Base-by-base conservation (phyloP, 1,139 yeast genomes). In the Lodderomyces metapsilosis region DNA sequence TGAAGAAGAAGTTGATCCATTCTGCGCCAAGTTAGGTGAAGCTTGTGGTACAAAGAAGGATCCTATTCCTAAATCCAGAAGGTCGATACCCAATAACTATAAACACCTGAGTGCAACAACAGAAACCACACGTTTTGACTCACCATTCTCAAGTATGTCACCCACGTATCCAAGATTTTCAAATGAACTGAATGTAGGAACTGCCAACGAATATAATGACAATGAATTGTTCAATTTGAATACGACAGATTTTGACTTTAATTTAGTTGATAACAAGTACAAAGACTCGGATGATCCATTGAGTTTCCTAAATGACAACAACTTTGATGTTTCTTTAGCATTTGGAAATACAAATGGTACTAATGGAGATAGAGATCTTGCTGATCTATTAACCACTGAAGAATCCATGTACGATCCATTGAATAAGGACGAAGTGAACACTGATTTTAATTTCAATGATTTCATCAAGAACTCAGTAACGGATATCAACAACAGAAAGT, bases 41-140 rank as follows among this genome's bases (percentile, higher is more conserved):
- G 97, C 91, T 0, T 91, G 98, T 62, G 97, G 96, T 13, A 83
- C 83, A n/a, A 81, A 72, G 56, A 71, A 71, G 22, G 66, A 76
- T 46, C 95, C 95, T 3, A 61, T 82, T 7, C 95, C 96, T 7
- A 76, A 77, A 55, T 60, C 52, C 47, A 52, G 62, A 43, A 47
- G 58, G 38, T 18, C 39, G 15, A 36, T 30, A 28, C 32, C 32
- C 13, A 28, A 28, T 15, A 36, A 20, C 8, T 20, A 11, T 27
- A 38, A 33, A 20, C 41, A 28, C 28, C 41, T 12, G 34, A 23
- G 16, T 2, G 12, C 37, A 12, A 25, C 24, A 27, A 34, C 38
- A 23, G 30, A 39, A 31, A 30, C 41, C 10, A 22, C 40, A 12
- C 39, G 43, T 20, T 42, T 45, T 27, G 43, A 41, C 24, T 55